Evolutionary conservation across 306 rosid species (phyloP), one percentile per base, ranked within the genome.

Genomic region (Prunus salicina): DNA sequence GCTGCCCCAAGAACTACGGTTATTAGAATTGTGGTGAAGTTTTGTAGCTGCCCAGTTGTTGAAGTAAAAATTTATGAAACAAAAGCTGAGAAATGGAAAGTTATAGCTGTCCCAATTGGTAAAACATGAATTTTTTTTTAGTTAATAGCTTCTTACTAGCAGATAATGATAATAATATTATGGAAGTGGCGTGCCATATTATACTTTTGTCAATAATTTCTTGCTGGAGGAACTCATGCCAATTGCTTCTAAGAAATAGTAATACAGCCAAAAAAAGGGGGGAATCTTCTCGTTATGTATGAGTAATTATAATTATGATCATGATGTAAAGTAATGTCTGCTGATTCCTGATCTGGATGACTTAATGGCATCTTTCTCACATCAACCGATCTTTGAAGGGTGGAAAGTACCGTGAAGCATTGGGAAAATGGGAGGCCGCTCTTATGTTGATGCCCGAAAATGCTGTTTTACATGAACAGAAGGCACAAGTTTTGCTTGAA

Each of bases 351-450:
- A 52, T 32, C 24, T 30, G 43, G 41, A 60, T 47, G 68, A 60
- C 70, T 66, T 53, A 15, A 25, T 62, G 79, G 64, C 56, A 57
- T 61, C 16, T 62, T 84, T 78, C 65, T 76, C 30, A 50, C 47
- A 56, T 52, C 16, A 12, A 43, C 50, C n/a, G 12, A 8, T 25
- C 28, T 73, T 84, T 79, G 75, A 81, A 94, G 98, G 89, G 77
- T 18, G 95, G 95, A 71, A 92, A 84, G 76, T 91, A 81, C 71
- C 76, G 89, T 70, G 97, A 90, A 83, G 98, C 97, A 18, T 76
- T 92, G 56, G 85, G 96, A 32, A 94, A 94, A 87, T 91, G 97
- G 98, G 95, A 91, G 87, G 67, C 96, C 66, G 91, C 98, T 78
- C 87, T 94, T 65, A 87, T 89, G 11, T 80, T 94, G 84, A 79